Percentiles rank a stretch among this genome's conserved stretches.
phyloP scores from a whole-genome alignment of 257 asterid species.

The Handroanthus guayacan region DNA sequence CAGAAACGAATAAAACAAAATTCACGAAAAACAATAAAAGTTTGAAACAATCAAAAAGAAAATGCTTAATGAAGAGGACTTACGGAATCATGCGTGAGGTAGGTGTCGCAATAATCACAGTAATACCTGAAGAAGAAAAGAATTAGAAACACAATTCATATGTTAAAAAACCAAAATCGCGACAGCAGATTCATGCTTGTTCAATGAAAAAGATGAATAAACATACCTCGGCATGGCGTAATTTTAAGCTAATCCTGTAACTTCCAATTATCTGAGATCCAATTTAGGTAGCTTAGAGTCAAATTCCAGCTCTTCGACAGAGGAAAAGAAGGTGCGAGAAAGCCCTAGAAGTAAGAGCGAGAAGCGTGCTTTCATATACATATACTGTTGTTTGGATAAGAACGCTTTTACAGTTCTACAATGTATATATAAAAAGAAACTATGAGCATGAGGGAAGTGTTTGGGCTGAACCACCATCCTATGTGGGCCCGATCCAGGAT shows the following conservation, averaged over 20 bases:
- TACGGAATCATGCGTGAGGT: slow-evolving; percentile 94
- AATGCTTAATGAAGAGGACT: slow-evolving; percentile 35
- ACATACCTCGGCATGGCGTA: slow-evolving; percentile 55
- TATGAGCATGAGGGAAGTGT: neutral
- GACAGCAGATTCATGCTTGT: neutral
- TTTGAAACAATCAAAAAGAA: neutral
- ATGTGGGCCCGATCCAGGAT: slow-evolving; percentile 3
- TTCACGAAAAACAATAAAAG: slow-evolving; percentile 3
- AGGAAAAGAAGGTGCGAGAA: slow-evolving; percentile 27
- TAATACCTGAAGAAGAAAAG: slow-evolving; percentile 67
- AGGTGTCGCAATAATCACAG: slow-evolving; percentile 94
- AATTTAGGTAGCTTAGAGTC: slow-evolving; percentile 28
- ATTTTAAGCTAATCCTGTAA: slow-evolving; percentile 24
- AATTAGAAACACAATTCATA: neutral
- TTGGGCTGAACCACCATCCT: neutral
- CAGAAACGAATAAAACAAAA: neutral
- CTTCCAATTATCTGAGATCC: slow-evolving; percentile 24
- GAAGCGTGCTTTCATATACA: neutral
- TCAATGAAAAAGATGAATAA: neutral
- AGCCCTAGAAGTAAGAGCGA: slow-evolving; percentile 37
- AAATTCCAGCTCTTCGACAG: slow-evolving; percentile 22
- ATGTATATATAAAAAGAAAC: neutral
- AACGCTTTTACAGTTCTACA: slow-evolving; percentile 26
- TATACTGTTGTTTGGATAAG: no score
- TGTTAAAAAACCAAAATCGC: neutral